Evolutionary conservation across 2,329 filamentous ascomycete genomes (phyloP), one percentile per base, ranked within the genome.

Genomic region (Colletotrichum chlorophyti): DNA sequence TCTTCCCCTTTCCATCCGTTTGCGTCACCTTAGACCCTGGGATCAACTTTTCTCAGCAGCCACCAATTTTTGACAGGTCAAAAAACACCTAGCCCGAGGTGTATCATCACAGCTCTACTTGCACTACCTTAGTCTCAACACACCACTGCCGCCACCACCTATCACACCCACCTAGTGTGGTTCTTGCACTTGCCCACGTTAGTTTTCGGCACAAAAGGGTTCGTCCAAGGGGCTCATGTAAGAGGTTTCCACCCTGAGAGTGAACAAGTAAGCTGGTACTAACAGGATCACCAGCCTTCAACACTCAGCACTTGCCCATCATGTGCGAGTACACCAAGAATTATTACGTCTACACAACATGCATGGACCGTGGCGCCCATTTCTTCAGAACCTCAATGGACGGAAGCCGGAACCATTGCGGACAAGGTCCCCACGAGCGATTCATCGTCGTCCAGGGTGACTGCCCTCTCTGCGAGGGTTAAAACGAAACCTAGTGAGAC

Each of bases 261-360:
- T n/a, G n/a, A n/a, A n/a, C n/a, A n/a, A n/a, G n/a, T n/a, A n/a
- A n/a, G n/a, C n/a, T n/a, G 24, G 21, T 27, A 37, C 38, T 45
- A 14, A 19, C 11, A 7, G 4, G 14, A 12, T 3, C 15, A 43
- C 27, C 45, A 34, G 43, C 10, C 8, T 17, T 10, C 10, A 24
- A 17, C 37, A 24, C 35, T 15, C 21, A 3, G 23, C n/a, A n/a
- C n/a, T 38, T 35, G 48, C 27, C 55, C 68, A 76, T 24, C 58
- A 84, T 86, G 83, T 86, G 83, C 69, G 79, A 85, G 70, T 90
- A 88, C 68, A 89, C 86, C 67, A 90, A 89, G 67, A 91, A 91
- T 73, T 91, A 88, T 72, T 91, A 91, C 74, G 87, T 92, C 72
- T 91, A 91, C 75, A 87, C 86, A 55, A 81, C 84, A 38, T 92